Evolutionary conservation across 1,284 basidiomycete genomes (phyloP), one percentile per base, ranked within the genome.

Genomic region (Boletellus deceptivus): DNA sequence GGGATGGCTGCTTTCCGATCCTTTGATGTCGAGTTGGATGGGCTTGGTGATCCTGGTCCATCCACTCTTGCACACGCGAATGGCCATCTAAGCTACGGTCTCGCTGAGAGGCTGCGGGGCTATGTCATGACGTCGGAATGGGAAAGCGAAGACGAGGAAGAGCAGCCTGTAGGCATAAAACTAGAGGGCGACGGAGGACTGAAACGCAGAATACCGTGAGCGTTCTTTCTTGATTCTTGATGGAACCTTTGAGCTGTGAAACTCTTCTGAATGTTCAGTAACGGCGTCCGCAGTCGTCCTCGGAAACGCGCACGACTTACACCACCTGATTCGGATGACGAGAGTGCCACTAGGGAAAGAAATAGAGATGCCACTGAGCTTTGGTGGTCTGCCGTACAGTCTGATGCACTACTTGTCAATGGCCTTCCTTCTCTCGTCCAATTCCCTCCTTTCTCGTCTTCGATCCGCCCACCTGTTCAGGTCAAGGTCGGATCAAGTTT

Each of bases 301-400:
- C 70, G 74, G 41, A 79, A 81, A 59, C 75, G 76, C 20, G 58
- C 62, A 11, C 71, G 77, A 40, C 58, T 69, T 7, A 60, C 63
- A 2, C 62, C 64, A 27, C 57, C 62, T 0, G 62, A 69, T 39
- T 68, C 70, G 14, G 56, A 63, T 16, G 68, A 70, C 27, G 71
- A 73, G 36, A 36, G 10, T 27, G 38, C 22, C 4, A 5, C 38
- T 16, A 51, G 43, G 31, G 51, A 61, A 39, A 49, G 46, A 47
- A 62, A 68, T 44, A 71, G 74, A 45, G 75, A 80, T 18, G 62
- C 76, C 4, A 70, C 77, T 10, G 79, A 84, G 29, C 68, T 87
- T 6, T 91, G 89, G 89, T 91, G 88, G 88, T 73, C 78, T 33
- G 85, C 81, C 6, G 75, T 82, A 48, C 80, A 82, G 57, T 81